Evolutionary conservation across 2,329 filamentous ascomycete species (phyloP).

Genomic region (Elsinoe fawcettii): DNA sequence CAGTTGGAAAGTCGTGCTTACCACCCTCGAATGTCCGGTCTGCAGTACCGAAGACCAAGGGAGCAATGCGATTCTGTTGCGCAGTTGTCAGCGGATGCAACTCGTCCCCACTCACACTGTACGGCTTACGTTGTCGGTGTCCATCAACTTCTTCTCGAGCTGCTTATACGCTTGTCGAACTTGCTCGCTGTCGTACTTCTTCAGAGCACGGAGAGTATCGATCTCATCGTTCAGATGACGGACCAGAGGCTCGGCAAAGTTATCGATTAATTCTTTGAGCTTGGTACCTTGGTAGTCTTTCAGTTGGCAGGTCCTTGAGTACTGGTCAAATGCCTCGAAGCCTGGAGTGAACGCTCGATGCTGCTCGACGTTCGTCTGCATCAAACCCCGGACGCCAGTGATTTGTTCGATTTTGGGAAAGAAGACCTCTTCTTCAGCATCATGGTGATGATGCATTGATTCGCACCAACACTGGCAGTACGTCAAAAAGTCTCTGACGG

Average conservation of each 20-base stretch:
- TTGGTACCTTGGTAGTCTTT: slow-evolving; percentile 23
- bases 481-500: slow-evolving; percentile 26
- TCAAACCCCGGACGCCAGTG: slow-evolving; percentile 25
- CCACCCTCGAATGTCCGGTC: slow-evolving; percentile 30
- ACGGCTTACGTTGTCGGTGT: slow-evolving; percentile 26
- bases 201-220: slow-evolving; percentile 21
- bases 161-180: slow-evolving; percentile 24
- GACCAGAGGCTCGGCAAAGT: slow-evolving; percentile 23
- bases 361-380: slow-evolving; percentile 29
- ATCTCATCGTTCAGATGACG: slow-evolving; percentile 25
- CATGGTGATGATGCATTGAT: slow-evolving; percentile 29
- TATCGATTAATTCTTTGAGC: slow-evolving; percentile 22
- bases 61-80: slow-evolving; percentile 29
- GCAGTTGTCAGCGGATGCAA: slow-evolving; percentile 15
- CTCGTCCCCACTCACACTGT: not conserved
- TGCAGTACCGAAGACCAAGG: slow-evolving; percentile 31
- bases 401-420: slow-evolving; percentile 29
- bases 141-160: slow-evolving; percentile 27
- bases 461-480: slow-evolving; percentile 29
- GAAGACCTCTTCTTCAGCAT: slow-evolving; percentile 27
- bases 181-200: slow-evolving; percentile 20
- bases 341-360: slow-evolving; percentile 27
- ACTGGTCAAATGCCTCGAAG: slow-evolving; percentile 24
- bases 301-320: slow-evolving; percentile 21
- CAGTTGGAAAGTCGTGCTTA: slow-evolving; percentile 27